phyloP scores from a whole-genome alignment of 1,284 basidiomycete species.

The Leccinum griseonigrum region DNA sequence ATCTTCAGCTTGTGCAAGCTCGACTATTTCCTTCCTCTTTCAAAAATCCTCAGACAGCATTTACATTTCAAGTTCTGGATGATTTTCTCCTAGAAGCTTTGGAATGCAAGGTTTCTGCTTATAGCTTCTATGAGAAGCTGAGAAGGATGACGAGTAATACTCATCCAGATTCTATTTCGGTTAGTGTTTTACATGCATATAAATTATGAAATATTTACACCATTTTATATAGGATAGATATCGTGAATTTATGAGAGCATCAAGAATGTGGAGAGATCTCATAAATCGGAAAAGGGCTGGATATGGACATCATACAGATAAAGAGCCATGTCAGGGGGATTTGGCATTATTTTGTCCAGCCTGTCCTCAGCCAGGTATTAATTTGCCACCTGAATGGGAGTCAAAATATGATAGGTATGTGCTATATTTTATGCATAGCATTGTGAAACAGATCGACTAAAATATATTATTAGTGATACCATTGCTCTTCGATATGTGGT shows the following conservation, averaged over 20 bases:
- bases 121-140: conserved; percentile 27
- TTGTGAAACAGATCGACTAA: no score
- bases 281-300: neutral
- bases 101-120: conserved; percentile 29
- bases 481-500: conserved; percentile 3
- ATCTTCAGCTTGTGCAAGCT: conserved; percentile 12
- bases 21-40: conserved; percentile 26
- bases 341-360: conserved; percentile 12
- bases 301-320: conserved; percentile 3
- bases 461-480: neutral
- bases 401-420: neutral
- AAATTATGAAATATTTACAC: neutral
- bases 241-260: conserved; percentile 7
- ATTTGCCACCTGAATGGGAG: conserved; percentile 5
- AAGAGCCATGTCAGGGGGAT: neutral
- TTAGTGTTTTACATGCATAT: conserved; percentile 4
- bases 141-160: conserved; percentile 6
- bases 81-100: conserved; percentile 26
- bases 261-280: conserved; percentile 9
- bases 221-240: conserved; percentile 7
- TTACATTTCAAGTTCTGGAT: conserved; percentile 29
- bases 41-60: conserved; percentile 22
- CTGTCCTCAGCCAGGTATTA: conserved; percentile 14
- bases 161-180: conserved; percentile 20
- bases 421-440: neutral